phyloP scores from a whole-genome alignment of 805 yeast species.

The Metschnikowia amazonensis region DNA sequence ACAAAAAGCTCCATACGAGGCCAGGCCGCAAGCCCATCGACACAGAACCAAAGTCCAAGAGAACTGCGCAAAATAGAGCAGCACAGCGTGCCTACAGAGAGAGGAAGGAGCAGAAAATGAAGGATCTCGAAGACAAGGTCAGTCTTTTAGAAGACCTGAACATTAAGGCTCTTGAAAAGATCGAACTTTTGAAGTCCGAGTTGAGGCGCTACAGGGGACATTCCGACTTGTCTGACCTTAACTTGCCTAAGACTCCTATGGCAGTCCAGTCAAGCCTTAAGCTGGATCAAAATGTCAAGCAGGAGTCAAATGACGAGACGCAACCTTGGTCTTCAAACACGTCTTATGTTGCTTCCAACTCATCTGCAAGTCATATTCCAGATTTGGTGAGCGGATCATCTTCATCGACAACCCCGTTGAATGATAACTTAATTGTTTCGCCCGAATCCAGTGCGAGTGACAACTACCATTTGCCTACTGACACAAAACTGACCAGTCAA shows the following conservation, averaged over 20 bases:
- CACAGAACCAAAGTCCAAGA: constrained; percentile 76
- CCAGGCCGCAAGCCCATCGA: constrained; percentile 83
- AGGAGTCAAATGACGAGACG: constrained; percentile 1
- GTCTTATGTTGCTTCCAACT: constrained; percentile 6
- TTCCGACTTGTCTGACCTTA: constrained; percentile 27
- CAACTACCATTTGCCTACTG: constrained; percentile 13
- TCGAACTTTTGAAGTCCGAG: constrained; percentile 68
- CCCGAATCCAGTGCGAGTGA: constrained; percentile 27
- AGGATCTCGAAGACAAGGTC: constrained; percentile 80
- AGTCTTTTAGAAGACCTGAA: constrained; percentile 66
- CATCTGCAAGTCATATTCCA: constrained; percentile 22
- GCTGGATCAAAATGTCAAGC: neutral
- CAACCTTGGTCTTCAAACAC: constrained; percentile 33
- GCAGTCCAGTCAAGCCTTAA: too few species aligned
- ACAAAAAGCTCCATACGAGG: constrained; percentile 42
- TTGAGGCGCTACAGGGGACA: constrained; percentile 54
- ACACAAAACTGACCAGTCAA: constrained; percentile 15
- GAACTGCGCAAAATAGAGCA: constrained; percentile 96
- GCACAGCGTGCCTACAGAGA: constrained; percentile 98
- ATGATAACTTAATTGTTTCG: constrained; percentile 33
- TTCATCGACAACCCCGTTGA: constrained; percentile 37
- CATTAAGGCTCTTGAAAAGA: constrained; percentile 65
- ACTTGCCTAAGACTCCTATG: neutral
- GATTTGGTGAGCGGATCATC: constrained; percentile 36
- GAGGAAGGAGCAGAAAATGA: constrained; percentile 83